Evolutionary conservation across 345 rosid species (phyloP).

Genomic region (Lepidium sativum): DNA sequence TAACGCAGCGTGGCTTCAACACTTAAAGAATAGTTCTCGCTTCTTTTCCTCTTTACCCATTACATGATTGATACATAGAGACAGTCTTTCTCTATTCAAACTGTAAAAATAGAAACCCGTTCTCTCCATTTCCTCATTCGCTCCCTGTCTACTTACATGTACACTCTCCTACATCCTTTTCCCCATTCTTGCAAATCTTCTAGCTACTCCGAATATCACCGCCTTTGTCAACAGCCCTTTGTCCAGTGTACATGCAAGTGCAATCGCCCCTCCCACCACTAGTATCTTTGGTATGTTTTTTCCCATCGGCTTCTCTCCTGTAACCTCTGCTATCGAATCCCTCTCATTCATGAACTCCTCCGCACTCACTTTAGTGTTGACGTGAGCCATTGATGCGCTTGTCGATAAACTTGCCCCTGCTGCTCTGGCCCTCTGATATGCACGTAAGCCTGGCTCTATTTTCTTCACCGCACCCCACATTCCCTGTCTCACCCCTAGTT

Average conservation of each 20-base stretch:
- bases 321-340: slow-evolving; percentile 6
- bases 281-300: slow-evolving; percentile 58
- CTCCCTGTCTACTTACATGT: slow-evolving; percentile 15
- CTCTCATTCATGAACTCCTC: slow-evolving; percentile 60
- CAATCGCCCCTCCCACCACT: slow-evolving; percentile 83
- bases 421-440: slow-evolving; percentile 57
- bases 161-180: slow-evolving; percentile 46
- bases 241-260: slow-evolving; percentile 76
- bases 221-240: slow-evolving; percentile 93
- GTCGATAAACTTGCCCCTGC: slow-evolving; percentile 50
- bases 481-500: slow-evolving; percentile 90
- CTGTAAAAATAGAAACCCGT: not conserved
- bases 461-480: slow-evolving; percentile 99
- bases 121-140: no score
- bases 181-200: slow-evolving; percentile 79
- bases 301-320: slow-evolving; percentile 36
- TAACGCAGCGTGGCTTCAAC: not conserved
- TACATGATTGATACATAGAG: slow-evolving; percentile 19
- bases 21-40: slow-evolving; percentile 3
- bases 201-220: slow-evolving; percentile 77
- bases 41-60: not conserved
- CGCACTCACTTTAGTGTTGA: slow-evolving; percentile 69
- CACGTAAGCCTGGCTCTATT: slow-evolving; percentile 74
- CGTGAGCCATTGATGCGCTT: slow-evolving; percentile 70
- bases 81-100: not conserved